phyloP scores from a whole-genome alignment of 345 rosid species.

The Ailanthus altissimus region DNA sequence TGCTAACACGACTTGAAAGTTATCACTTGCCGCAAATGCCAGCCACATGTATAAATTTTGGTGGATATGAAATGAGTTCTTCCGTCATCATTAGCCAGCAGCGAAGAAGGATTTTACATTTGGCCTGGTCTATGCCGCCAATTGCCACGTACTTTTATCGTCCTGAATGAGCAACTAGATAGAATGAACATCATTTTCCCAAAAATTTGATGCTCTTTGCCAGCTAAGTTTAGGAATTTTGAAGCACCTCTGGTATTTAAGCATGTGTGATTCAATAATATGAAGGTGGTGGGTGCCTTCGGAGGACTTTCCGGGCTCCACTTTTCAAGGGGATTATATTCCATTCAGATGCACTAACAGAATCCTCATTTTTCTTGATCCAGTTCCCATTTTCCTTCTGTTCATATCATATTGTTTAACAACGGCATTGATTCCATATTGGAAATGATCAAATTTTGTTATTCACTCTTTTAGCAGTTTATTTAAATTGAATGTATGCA shows the following conservation, averaged over 20 bases:
- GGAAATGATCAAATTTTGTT: too few relatives aligned
- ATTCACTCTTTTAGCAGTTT: background rate
- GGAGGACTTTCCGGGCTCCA: background rate
- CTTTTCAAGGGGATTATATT: background rate
- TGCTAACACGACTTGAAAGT: background rate
- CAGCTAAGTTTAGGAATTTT: background rate
- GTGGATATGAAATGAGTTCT: background rate
- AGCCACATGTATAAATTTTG: background rate
- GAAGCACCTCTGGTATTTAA: background rate
- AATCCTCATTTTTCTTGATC: background rate
- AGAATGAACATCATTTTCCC: slow-evolving; percentile 1
- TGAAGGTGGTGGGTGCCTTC: background rate
- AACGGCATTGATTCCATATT: too few relatives aligned
- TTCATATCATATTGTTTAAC: too few relatives aligned
- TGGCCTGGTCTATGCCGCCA: background rate
- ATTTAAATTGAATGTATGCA: background rate
- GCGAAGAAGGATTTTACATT: background rate
- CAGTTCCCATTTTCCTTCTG: background rate
- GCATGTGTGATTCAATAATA: background rate
- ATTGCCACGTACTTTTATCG: background rate
- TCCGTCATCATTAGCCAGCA: background rate
- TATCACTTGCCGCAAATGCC: background rate
- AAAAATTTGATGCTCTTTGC: background rate
- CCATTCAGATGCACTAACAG: background rate
- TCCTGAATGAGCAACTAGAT: background rate